Percentiles rank a stretch among this genome's conserved stretches.
These are phyloP conservation scores for Ampelomyces quisqualis DNA, from an alignment of 2,329 filamentous ascomycete species.

Conservation along the genomic window DNA sequence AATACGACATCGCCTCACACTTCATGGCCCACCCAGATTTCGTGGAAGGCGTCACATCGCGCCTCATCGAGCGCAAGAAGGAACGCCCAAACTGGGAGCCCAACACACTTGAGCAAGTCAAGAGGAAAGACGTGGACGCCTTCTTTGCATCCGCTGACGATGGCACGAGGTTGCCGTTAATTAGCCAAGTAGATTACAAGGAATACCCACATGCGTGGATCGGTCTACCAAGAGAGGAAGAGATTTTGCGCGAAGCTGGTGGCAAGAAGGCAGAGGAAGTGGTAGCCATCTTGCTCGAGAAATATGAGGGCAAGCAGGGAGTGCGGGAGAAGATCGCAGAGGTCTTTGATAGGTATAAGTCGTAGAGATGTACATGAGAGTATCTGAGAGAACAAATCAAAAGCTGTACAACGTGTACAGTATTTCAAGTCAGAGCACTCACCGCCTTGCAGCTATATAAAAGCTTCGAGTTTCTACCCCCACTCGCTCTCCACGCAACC, in stretches of 20 bases:
- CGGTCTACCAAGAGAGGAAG: constrained; percentile 70
- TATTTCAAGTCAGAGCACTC: too few species aligned
- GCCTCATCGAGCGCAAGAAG: constrained; percentile 70
- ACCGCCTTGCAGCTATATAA: too few species aligned
- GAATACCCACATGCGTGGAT: constrained; percentile 72
- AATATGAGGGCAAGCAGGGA: constrained; percentile 49
- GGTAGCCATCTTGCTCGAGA: constrained; percentile 43
- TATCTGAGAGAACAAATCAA: too few species aligned
- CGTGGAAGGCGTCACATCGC: constrained; percentile 81
- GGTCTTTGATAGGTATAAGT: constrained; percentile 54
- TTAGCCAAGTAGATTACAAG: constrained; percentile 63
- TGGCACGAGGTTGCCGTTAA: constrained; percentile 56
- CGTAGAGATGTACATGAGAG: too few species aligned
- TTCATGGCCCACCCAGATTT: constrained; percentile 96
- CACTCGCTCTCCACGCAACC: too few species aligned
- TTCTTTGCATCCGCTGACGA: constrained; percentile 60
- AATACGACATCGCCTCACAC: constrained; percentile 77
- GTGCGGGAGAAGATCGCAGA: constrained; percentile 62
- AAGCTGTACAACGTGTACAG: too few species aligned
- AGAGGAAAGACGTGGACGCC: constrained; percentile 57
- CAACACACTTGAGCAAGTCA: constrained; percentile 67
- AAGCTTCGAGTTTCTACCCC: too few species aligned
- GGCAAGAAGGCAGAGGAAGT: constrained; percentile 40
- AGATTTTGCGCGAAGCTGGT: constrained; percentile 53
- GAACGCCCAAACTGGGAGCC: constrained; percentile 74